These are phyloP conservation scores for Stevia rebaudiana DNA, from an alignment of 140 eudicot genomes.

Conservation along the genomic window DNA sequence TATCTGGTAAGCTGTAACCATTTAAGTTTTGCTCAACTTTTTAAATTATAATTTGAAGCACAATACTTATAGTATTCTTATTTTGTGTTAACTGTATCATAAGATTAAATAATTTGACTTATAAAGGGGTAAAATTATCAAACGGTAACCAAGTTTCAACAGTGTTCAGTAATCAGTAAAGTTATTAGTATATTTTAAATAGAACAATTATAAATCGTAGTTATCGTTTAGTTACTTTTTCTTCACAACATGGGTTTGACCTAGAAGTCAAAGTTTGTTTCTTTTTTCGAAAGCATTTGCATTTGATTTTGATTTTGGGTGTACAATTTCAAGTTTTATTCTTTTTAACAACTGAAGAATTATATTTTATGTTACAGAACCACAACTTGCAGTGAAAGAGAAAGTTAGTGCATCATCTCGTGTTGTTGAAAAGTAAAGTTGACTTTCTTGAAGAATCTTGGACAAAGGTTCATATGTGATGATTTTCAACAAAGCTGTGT, in stretches of 20 bases:
- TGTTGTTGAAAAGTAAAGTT: conserved; percentile 18
- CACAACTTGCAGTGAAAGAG: conserved; percentile 42
- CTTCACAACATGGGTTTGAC: conserved; percentile 1
- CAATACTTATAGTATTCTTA: background rate
- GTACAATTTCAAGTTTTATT: background rate
- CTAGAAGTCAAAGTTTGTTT: background rate
- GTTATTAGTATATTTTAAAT: background rate
- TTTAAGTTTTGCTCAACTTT: background rate
- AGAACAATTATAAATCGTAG: background rate
- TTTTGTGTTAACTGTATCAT: background rate
- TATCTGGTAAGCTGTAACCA: conserved; percentile 44
- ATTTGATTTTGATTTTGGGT: conserved; percentile 15
- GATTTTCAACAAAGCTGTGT: background rate
- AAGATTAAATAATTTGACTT: background rate
- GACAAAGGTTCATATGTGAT: background rate
- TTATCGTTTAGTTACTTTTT: background rate
- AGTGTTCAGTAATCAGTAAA: background rate
- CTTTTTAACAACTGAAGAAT: conserved; percentile 4
- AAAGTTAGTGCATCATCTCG: conserved; percentile 22
- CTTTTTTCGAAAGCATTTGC: background rate
- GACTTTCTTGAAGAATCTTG: conserved; percentile 23
- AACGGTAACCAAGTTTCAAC: background rate
- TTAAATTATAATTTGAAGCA: background rate
- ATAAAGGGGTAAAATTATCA: background rate
- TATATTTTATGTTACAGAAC: conserved; percentile 35